Evolutionary conservation across 1,139 yeast species (phyloP).

Genomic region (Protomyces lactucae-debilis): DNA sequence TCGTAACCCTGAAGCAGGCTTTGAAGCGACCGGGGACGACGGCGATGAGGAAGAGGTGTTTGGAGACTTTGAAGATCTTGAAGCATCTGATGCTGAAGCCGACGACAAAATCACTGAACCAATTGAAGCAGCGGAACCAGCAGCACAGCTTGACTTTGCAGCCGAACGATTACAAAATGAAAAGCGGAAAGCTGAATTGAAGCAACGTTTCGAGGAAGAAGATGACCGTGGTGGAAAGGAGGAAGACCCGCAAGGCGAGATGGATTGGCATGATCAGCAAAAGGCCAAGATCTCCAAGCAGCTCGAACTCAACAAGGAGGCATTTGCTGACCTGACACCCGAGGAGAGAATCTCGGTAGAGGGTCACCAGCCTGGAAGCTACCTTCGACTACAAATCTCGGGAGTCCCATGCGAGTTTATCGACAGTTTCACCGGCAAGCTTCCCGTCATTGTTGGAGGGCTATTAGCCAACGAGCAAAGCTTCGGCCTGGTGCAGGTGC

Average conservation of each 20-base stretch:
- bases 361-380: constrained; percentile 90
- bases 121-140: constrained; percentile 38
- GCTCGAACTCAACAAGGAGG: constrained; percentile 80
- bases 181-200: constrained; percentile 78
- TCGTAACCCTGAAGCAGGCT: constrained; percentile 41
- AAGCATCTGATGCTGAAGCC: constrained; percentile 42
- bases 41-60: constrained; percentile 52
- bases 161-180: constrained; percentile 77
- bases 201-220: constrained; percentile 85
- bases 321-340: constrained; percentile 60
- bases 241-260: constrained; percentile 65
- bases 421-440: constrained; percentile 76
- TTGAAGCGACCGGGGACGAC: constrained; percentile 41
- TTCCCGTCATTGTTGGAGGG: constrained; percentile 87
- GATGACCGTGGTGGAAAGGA: constrained; percentile 58
- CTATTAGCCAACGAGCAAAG: constrained; percentile 82
- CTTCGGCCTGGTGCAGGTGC: constrained; percentile 86
- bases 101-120: constrained; percentile 34
- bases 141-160: constrained; percentile 46
- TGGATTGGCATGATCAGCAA: constrained; percentile 91
- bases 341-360: constrained; percentile 75
- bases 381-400: constrained; percentile 83
- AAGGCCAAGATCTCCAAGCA: constrained; percentile 97
- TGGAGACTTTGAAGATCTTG: constrained; percentile 80
- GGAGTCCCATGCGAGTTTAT: constrained; percentile 84